A percentile compares a stretch with the other conserved stretches of the same genome.
Evolutionary conservation across 2,329 filamentous ascomycete species (phyloP).

Genomic region (Monosporascus sp.): DNA sequence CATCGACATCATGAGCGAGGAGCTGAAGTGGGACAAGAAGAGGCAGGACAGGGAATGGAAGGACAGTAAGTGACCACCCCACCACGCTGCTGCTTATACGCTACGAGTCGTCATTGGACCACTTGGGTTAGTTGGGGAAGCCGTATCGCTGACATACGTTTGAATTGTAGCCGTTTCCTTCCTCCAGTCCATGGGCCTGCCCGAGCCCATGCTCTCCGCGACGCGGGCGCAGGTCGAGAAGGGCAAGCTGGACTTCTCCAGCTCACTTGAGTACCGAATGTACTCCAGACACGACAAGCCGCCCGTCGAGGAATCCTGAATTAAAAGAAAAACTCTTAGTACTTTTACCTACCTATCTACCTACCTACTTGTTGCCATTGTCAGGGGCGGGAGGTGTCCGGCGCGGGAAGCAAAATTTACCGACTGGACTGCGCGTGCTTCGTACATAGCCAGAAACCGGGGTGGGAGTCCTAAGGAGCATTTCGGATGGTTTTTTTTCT

Average conservation of each 20-base stretch:
- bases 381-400: too few relatives aligned
- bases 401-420: too few relatives aligned
- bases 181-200: constrained; percentile 62
- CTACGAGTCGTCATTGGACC: too few relatives aligned
- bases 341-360: background rate
- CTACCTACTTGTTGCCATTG: background rate
- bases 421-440: too few relatives aligned
- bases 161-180: constrained; percentile 45
- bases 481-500: too few relatives aligned
- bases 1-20: constrained; percentile 83
- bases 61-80: constrained; percentile 48
- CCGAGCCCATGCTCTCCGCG: constrained; percentile 50
- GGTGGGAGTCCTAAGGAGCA: too few relatives aligned
- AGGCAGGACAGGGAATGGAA: constrained; percentile 78
- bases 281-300: constrained; percentile 55
- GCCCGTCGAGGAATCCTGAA: constrained; percentile 29
- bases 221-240: constrained; percentile 57
- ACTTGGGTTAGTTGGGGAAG: too few relatives aligned
- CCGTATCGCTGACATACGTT: background rate
- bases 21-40: constrained; percentile 70
- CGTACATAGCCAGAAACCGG: too few relatives aligned
- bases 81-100: too few relatives aligned
- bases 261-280: constrained; percentile 54
- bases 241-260: constrained; percentile 53
- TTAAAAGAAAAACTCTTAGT: background rate